Conservation (phyloP, 139 green algal species). For the Trebouxia sp. region DNA sequence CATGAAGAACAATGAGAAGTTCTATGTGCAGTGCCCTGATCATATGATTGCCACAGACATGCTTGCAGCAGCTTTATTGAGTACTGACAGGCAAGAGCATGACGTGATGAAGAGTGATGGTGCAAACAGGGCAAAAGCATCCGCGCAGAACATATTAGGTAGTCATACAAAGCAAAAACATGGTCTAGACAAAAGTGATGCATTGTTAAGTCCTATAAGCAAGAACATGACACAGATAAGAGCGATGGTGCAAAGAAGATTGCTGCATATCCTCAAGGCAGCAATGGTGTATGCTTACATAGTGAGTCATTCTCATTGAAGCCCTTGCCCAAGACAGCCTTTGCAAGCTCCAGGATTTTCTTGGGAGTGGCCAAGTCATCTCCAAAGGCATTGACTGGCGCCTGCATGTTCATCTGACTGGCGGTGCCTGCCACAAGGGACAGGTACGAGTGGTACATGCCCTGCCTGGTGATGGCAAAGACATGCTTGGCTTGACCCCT, state of each 20-base stretch:
- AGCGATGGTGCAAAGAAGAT: no score
- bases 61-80: no score
- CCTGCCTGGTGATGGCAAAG: constrained; percentile 17
- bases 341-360: background rate
- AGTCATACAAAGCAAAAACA: background rate
- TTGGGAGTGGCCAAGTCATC: background rate
- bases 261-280: background rate
- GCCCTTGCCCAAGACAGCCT: background rate
- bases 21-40: no score
- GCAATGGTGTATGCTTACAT: background rate
- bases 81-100: no score
- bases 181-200: no score
- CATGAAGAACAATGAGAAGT: no score
- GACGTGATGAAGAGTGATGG: no score
- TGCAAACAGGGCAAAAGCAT: no score
- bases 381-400: background rate
- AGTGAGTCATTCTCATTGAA: background rate
- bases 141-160: no score
- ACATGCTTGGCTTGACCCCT: background rate
- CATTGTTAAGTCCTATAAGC: no score
- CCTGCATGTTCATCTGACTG: background rate
- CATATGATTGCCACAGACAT: no score
- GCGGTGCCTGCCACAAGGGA: background rate
- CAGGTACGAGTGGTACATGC: constrained; percentile 5
- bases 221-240: background rate